Base-by-base conservation (phyloP, 495 filamentous ascomycete species). In the Aspergillus ostianus region DNA sequence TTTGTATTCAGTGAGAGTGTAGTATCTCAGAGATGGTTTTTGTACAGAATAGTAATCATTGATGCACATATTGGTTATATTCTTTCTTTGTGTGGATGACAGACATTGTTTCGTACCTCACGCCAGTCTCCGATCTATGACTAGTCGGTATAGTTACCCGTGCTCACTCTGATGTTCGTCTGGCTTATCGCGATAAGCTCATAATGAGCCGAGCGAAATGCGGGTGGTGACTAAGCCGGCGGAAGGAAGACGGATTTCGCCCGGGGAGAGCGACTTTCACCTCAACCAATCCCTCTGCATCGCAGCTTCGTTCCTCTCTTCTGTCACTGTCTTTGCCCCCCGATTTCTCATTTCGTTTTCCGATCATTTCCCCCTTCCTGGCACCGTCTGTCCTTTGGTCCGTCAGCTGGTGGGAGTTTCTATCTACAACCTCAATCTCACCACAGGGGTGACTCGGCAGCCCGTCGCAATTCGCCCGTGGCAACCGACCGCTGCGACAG, bases 201-300 rank as follows among this genome's bases (percentile, higher is more conserved):
- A 1, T 12, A 5, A 51, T n/a, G n/a, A 27, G n/a, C 12, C 32
- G 44, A 46, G 56, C 41, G 30, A 57, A 47, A 36, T 44, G 56
- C 55, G 32, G 48, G 47, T 46, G 65, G 65, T 79, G 71, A 79
- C 74, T 79, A 71, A 79, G 65, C 74, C 36, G 55, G 48, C 59
- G 60, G 65, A 26, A 65, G 66, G 61, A 63, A 68, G 68, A 69
- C 65, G 60, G 69, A 77, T 74, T 77, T 78, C 76, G 69, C 77
- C 76, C 73, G 66, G 65, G 60, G 66, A 67, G 58, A 45, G 59
- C 62, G 60, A 78, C 74, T 72, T 74, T 71, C 73, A 73, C 74
- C 76, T 74, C 70, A 68, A 65, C 64, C 65, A 76, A 70, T 58
- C 59, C 69, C 72, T 74, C 72, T 45, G 60, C 51, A 58, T 63